Evolutionary conservation across 495 filamentous ascomycete genomes (phyloP), one percentile per base, ranked within the genome.

Genomic region (Tuber calosporum): DNA sequence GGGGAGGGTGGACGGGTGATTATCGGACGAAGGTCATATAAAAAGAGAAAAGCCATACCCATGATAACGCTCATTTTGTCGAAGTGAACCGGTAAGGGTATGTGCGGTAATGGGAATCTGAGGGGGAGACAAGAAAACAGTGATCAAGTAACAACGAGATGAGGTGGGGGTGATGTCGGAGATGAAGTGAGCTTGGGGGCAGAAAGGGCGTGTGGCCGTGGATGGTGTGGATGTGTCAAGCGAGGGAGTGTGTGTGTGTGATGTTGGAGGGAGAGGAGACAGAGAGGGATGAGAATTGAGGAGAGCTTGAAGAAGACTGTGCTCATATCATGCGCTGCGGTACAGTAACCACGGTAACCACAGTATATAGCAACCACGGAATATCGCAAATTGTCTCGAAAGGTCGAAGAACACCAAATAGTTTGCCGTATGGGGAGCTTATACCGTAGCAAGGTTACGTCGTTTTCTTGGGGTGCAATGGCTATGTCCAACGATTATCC

Each of bases 1-100:
- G 7, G 42, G 58, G 36, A 70, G 40, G 13, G 30, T 9, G 36
- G 41, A 62, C 4, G 26, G 9, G 53, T 30, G 53, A 34, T 7
- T 34, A 30, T 62, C 26, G 26, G 53, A 62, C 26, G 26, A 30
- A 58, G 48, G 26, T 62, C 53, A 17, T 38, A 19, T 71, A 30
- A 37, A 69, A 38, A 45, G 58, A 48, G 43, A 68, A 41, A 69
- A 58, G 38, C n/a, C 66, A 75, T 81, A 81, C 69, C 77, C 72
- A 81, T 85, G 72, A 83, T 81, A 66, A 73, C 72, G 69, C 72
- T 80, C 73, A 77, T 79, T 19, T 37, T 79, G 70, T 42, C 43
- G 40, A 39, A 45, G 37, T 45, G 68, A 48, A 68, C 67, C 43
- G 22, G 58, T 38, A 53, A 67, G 42, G 42, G 66, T 69, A 30